phyloP scores from a whole-genome alignment of 768 basidiomycete genomes.

The Pleurotus pulmonarius region DNA sequence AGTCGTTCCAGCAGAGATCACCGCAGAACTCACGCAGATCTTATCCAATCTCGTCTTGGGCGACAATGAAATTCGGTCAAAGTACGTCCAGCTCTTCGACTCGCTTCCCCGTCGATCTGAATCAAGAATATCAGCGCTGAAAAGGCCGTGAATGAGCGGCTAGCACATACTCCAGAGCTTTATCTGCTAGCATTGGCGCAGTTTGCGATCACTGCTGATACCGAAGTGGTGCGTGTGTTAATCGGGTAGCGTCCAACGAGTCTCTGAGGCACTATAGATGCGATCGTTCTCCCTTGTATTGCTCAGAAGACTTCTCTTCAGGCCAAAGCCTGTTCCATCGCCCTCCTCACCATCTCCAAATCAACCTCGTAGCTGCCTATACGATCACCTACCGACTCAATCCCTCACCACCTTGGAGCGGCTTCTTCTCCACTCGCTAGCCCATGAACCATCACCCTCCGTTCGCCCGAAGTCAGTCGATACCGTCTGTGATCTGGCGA shows the following conservation, averaged over 20 bases:
- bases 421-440: constrained; percentile 65
- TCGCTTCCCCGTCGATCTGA: not conserved
- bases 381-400: constrained; percentile 70
- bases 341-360: constrained; percentile 14
- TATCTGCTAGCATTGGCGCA: constrained; percentile 78
- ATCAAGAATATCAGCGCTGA: constrained; percentile 50
- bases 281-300: constrained; percentile 82
- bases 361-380: constrained; percentile 52
- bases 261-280: constrained; percentile 46
- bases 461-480: constrained; percentile 73
- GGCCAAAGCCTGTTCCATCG: constrained; percentile 36
- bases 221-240: constrained; percentile 62
- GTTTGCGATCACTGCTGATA: constrained; percentile 73
- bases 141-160: constrained; percentile 75
- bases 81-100: constrained; percentile 33
- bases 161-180: constrained; percentile 73
- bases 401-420: constrained; percentile 68
- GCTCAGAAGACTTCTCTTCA: constrained; percentile 74
- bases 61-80: constrained; percentile 78
- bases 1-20: constrained; percentile 66
- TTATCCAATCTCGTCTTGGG: constrained; percentile 81
- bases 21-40: constrained; percentile 75
- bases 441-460: constrained; percentile 51
- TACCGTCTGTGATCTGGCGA: constrained; percentile 72
- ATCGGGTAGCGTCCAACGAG: not conserved